Percentiles rank a stretch among this genome's conserved stretches.
Evolutionary conservation across 352 stramenopile species (phyloP).

Genomic region (Elongisporangium senticosum): DNA sequence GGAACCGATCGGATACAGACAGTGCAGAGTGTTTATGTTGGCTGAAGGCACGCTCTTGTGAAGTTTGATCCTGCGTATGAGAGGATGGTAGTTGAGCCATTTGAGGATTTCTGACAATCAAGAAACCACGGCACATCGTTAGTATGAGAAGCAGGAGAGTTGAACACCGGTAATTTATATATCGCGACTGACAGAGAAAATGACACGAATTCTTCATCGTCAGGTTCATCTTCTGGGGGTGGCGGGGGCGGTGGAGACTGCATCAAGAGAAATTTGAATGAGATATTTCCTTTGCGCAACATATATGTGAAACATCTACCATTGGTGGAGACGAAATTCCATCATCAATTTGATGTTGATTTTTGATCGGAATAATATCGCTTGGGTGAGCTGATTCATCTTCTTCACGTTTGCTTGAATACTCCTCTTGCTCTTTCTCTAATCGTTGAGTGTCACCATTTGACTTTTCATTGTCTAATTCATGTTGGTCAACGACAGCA

Average conservation of each 20-base stretch:
- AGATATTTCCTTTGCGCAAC: neutral
- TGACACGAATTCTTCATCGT: conserved; percentile 17
- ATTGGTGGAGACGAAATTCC: conserved; percentile 1
- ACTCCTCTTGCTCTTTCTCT: neutral
- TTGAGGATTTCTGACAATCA: neutral
- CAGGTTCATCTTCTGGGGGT: conserved; percentile 41
- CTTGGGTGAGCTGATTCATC: neutral
- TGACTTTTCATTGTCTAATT: conserved; percentile 1
- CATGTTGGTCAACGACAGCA: conserved; percentile 9
- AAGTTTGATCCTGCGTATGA: neutral
- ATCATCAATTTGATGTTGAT: neutral
- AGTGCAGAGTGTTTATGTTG: neutral
- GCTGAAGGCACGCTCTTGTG: neutral
- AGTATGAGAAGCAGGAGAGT: neutral
- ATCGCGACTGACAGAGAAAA: conserved; percentile 16
- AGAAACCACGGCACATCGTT: neutral
- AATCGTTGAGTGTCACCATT: neutral
- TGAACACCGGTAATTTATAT: neutral
- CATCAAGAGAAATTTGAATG: conserved; percentile 5
- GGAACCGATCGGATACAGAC: conserved; percentile 18
- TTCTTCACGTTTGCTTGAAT: neutral
- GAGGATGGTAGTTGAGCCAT: neutral
- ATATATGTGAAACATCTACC: neutral
- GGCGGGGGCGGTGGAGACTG: conserved; percentile 47
- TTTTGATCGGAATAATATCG: neutral